A percentile compares a stretch with the other conserved stretches of the same genome.
Conservation (phyloP, 805 yeast species). For the Vanderwaltozyma yarrowii region DNA sequence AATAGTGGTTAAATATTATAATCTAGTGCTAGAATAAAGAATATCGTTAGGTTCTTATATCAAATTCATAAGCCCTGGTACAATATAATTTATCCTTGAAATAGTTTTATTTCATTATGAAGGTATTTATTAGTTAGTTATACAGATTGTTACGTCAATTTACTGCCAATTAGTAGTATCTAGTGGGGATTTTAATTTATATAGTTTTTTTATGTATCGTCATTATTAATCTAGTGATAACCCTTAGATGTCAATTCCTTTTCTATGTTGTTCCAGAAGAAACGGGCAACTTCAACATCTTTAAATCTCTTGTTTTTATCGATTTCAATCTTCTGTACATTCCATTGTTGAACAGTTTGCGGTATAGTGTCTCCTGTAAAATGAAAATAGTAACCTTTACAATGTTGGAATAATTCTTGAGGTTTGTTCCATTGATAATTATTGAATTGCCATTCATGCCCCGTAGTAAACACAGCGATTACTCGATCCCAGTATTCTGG, state of each 20-base stretch:
- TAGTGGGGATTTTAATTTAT: no score
- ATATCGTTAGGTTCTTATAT: no score
- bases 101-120: no score
- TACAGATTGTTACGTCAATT: no score
- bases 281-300: constrained; percentile 78
- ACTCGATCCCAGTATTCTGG: constrained; percentile 98
- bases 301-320: constrained; percentile 79
- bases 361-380: constrained; percentile 78
- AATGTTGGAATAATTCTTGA: constrained; percentile 65
- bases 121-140: no score
- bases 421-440: constrained; percentile 80
- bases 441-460: constrained; percentile 95
- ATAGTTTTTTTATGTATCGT: no score
- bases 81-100: no score
- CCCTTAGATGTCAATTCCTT: constrained; percentile 62
- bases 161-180: no score
- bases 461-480: constrained; percentile 90
- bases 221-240: constrained; percentile 24
- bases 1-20: no score
- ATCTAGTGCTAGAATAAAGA: no score
- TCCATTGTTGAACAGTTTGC: constrained; percentile 71
- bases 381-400: constrained; percentile 70
- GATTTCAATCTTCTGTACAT: constrained; percentile 64
- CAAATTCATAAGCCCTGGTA: no score
- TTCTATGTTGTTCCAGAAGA: constrained; percentile 79